phyloP scores from a whole-genome alignment of 768 basidiomycete species.

The Naganishia onofrii region DNA sequence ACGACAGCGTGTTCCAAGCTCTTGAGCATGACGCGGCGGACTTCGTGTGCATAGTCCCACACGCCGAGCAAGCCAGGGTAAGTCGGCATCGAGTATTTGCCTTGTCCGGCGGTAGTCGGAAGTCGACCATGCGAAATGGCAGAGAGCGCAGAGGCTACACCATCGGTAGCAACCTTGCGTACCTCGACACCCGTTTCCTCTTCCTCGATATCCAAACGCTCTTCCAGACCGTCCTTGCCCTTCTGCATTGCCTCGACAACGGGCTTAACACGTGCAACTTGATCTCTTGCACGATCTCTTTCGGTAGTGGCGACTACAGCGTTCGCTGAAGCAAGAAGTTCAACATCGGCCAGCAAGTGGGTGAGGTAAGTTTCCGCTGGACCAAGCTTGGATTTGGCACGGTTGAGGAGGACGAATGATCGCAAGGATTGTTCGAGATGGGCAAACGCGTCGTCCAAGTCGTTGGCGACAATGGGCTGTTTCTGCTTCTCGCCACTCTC shows the following conservation, averaged over 20 bases:
- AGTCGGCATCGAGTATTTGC: constrained; percentile 58
- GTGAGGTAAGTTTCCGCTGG: constrained; percentile 88
- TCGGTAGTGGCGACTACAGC: constrained; percentile 79
- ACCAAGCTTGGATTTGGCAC: constrained; percentile 90
- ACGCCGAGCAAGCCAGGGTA: constrained; percentile 80
- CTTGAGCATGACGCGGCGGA: constrained; percentile 70
- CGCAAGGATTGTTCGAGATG: constrained; percentile 85
- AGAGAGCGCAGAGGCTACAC: constrained; percentile 69
- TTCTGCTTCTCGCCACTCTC: constrained; percentile 20
- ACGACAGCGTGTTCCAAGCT: constrained; percentile 77
- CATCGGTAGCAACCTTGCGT: constrained; percentile 59
- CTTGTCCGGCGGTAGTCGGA: constrained; percentile 48
- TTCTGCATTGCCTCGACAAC: constrained; percentile 82
- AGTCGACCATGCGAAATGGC: constrained; percentile 72
- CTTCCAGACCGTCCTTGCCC: constrained; percentile 71
- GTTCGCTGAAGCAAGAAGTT: constrained; percentile 80
- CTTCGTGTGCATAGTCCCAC: constrained; percentile 81
- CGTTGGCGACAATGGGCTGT: constrained; percentile 26
- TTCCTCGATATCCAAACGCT: constrained; percentile 72
- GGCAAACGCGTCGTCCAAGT: constrained; percentile 62
- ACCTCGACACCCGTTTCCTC: constrained; percentile 66
- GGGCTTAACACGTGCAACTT: constrained; percentile 69
- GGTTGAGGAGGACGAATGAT: constrained; percentile 92
- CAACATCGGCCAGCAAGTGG: constrained; percentile 84
- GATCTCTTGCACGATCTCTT: constrained; percentile 66